Evolutionary conservation across 139 green algal species (phyloP), one percentile per base, ranked within the genome.

Genomic region (Dunaliella sp.): DNA sequence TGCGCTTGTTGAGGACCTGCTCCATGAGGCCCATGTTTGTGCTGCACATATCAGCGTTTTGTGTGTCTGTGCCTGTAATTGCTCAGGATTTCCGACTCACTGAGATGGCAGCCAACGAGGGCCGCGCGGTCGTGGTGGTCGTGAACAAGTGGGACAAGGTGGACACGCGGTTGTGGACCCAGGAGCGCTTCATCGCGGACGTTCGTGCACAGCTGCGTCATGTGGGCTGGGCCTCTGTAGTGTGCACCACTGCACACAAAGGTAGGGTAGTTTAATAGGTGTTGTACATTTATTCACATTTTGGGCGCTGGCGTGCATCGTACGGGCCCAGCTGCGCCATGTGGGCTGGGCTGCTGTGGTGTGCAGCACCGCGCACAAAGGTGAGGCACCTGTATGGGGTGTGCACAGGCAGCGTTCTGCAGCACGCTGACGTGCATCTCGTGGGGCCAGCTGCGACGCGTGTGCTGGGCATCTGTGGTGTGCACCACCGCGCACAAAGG

Each of bases 121-220:
- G 97, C 38, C 92, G 94, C 37, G 97, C 95, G 7, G 95, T 95
- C 81, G 95, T 99, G 82, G 84, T 99, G 16, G 95, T 97, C 0
- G 92, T 98, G 25, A 99, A 99, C 93, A 99, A 99, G 92, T 99
- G 97, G 97, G 97, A 99, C 89, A 88, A 90, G 1, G 89, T 99
- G 57, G 90, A 94, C 81, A 73, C 36, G 1, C 36, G 79, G 3
- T 1, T 87, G 31, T 88, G 86, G 81, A 86, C 78, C 38, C 84
- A 94, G 38, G 88, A 94, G 65, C 89, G 86, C 84, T 90, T 91
- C 73, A 81, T 74, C 36, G 90, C 93, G 86, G 91, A 96, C 74
- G 83, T 98, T 31, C 90, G 91, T 28, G 88, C 87, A 65, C 92
- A 97, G 87, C 92, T 99, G 88, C 88, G 97, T 1, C 88, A 94